Conservation (phyloP, 495 filamentous ascomycete species). For the Daldinia concentrica region DNA sequence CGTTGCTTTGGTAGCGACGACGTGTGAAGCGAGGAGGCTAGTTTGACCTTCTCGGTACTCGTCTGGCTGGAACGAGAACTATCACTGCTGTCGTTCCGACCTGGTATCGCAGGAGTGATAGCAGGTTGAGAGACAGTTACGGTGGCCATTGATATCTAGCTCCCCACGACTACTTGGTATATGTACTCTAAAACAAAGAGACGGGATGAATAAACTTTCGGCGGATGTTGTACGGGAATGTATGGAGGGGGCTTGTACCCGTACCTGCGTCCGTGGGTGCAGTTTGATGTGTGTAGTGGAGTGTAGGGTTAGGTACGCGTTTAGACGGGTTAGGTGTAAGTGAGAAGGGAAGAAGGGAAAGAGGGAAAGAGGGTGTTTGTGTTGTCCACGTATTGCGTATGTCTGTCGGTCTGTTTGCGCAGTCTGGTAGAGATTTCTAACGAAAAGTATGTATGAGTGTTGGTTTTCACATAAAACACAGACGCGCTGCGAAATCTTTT, state of each 20-base stretch:
- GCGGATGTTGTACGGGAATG: slow-evolving; percentile 16
- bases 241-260: slow-evolving; percentile 5
- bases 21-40: slow-evolving; percentile 31
- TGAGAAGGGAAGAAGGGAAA: neutral
- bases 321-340: neutral
- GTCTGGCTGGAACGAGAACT: slow-evolving; percentile 46
- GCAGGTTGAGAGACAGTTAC: slow-evolving; percentile 37
- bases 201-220: slow-evolving; percentile 8
- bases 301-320: slow-evolving; percentile 11
- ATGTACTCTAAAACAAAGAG: slow-evolving; percentile 11
- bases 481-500: slow-evolving; percentile 22
- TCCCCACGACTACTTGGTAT: slow-evolving; percentile 17
- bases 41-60: slow-evolving; percentile 41
- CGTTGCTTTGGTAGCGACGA: slow-evolving; percentile 23
- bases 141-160: slow-evolving; percentile 41
- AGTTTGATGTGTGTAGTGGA: slow-evolving; percentile 10
- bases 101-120: slow-evolving; percentile 36
- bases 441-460: slow-evolving; percentile 10
- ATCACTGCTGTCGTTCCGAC: slow-evolving; percentile 46
- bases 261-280: slow-evolving; percentile 17
- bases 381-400: neutral
- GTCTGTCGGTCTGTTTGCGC: slow-evolving; percentile 20
- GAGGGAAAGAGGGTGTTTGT: neutral
- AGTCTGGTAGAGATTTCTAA: slow-evolving; percentile 11
- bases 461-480: slow-evolving; percentile 30